Conservation (phyloP, 1,284 basidiomycete genomes). For the Pterulicium gracile region DNA sequence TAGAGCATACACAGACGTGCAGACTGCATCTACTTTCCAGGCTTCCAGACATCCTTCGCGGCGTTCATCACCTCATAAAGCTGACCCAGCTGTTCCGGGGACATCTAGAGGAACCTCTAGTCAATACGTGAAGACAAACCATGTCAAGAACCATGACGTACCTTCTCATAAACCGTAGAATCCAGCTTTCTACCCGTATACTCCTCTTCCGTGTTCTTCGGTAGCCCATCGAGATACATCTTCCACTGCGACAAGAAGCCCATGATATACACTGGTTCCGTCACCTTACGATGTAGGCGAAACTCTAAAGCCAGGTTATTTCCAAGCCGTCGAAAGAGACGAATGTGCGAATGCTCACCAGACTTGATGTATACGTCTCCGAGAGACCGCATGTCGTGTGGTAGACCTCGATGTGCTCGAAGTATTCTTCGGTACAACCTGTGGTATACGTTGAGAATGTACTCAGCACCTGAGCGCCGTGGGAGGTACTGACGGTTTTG, state of each 20-base stretch:
- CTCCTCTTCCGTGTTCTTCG: conserved; percentile 29
- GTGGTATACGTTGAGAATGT: conserved; percentile 4
- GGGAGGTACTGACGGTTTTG: conserved; percentile 55
- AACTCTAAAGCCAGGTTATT: conserved; percentile 51
- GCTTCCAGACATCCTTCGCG: conserved; percentile 78
- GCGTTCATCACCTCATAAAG: conserved; percentile 89
- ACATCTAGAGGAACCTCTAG: conserved; percentile 47
- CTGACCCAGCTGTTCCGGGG: conserved; percentile 85
- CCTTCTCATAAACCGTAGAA: conserved; percentile 72
- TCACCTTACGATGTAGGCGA: conserved; percentile 64
- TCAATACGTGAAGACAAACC: conserved; percentile 1
- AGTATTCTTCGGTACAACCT: conserved; percentile 78
- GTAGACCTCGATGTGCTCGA: conserved; percentile 67
- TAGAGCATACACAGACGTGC: neutral
- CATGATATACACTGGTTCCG: conserved; percentile 83
- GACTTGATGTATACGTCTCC: conserved; percentile 87
- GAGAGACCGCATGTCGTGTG: conserved; percentile 73
- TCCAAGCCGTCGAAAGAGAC: conserved; percentile 10
- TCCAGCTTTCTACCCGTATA: conserved; percentile 70
- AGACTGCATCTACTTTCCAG: conserved; percentile 19
- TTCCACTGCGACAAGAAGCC: conserved; percentile 94
- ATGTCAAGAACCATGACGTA: conserved; percentile 19
- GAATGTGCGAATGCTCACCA: conserved; percentile 31
- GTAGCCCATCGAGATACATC: conserved; percentile 71
- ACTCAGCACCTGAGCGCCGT: conserved; percentile 2